Conservation (phyloP, 2,329 filamentous ascomycete genomes). For the Trichoderma sp. region DNA sequence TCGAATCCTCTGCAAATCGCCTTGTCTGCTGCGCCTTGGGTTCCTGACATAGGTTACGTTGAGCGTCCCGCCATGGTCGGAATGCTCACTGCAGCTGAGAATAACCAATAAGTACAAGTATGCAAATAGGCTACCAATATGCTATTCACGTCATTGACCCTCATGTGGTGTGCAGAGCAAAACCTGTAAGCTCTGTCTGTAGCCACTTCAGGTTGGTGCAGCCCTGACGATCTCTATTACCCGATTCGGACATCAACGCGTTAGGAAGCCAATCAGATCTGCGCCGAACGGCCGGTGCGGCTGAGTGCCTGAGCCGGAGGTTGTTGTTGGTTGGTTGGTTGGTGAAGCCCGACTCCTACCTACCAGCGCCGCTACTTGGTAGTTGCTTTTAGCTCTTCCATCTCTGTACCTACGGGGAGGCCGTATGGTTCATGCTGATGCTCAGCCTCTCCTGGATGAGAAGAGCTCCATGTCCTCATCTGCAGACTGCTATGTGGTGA, state of each 20-base stretch:
- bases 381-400: too few species aligned
- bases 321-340: too few species aligned
- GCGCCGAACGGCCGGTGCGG: background rate
- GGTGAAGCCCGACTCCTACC: too few species aligned
- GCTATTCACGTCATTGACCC: background rate
- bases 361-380: too few species aligned
- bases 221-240: conserved; percentile 2
- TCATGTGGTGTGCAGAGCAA: background rate
- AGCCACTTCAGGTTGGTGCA: background rate
- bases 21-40: background rate
- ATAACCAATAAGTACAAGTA: background rate
- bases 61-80: background rate
- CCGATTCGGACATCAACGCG: conserved; percentile 10
- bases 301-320: background rate
- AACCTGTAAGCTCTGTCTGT: background rate
- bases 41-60: background rate
- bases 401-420: background rate
- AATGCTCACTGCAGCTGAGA: background rate
- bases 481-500: too few species aligned
- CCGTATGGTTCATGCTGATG: background rate
- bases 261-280: conserved; percentile 3
- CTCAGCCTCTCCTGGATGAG: background rate
- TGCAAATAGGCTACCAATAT: background rate
- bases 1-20: background rate
- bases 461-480: background rate